Conservation (phyloP, 768 basidiomycete genomes). For the Lactarius akahatsu region DNA sequence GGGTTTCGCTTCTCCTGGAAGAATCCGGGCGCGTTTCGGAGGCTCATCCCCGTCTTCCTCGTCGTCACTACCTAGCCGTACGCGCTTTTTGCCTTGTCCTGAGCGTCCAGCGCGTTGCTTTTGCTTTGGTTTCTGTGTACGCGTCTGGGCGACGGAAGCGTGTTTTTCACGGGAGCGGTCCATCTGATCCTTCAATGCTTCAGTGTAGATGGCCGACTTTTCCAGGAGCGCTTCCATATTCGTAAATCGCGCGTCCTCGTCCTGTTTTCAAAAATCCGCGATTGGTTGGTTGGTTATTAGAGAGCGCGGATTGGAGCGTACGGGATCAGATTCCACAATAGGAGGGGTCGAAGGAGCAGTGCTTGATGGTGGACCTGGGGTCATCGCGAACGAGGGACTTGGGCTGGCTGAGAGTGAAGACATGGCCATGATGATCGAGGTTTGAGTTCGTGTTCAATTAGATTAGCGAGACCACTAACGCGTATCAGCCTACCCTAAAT, state of each 20-base stretch:
- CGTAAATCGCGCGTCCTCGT: constrained; percentile 48
- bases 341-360: constrained; percentile 21
- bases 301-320: neutral
- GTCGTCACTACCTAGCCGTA: constrained; percentile 25
- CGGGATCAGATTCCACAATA: constrained; percentile 16
- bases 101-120: neutral
- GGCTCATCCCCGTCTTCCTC: constrained; percentile 21
- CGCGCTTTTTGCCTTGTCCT: constrained; percentile 22
- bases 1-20: constrained; percentile 1
- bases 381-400: constrained; percentile 16
- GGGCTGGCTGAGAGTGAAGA: constrained; percentile 15
- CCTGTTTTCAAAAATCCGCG: constrained; percentile 37
- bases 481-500: constrained; percentile 29
- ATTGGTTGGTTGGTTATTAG: neutral
- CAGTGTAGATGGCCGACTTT: constrained; percentile 74
- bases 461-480: neutral
- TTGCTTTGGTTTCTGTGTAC: constrained; percentile 18
- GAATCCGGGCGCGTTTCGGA: constrained; percentile 32
- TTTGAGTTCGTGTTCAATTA: constrained; percentile 1
- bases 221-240: constrained; percentile 68
- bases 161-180: constrained; percentile 39
- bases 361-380: constrained; percentile 10
- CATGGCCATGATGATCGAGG: constrained; percentile 6
- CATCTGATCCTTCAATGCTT: constrained; percentile 71
- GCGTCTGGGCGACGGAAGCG: constrained; percentile 28